Evolutionary conservation across 345 rosid species (phyloP).

Genomic region (Sonneratia caseolaris): DNA sequence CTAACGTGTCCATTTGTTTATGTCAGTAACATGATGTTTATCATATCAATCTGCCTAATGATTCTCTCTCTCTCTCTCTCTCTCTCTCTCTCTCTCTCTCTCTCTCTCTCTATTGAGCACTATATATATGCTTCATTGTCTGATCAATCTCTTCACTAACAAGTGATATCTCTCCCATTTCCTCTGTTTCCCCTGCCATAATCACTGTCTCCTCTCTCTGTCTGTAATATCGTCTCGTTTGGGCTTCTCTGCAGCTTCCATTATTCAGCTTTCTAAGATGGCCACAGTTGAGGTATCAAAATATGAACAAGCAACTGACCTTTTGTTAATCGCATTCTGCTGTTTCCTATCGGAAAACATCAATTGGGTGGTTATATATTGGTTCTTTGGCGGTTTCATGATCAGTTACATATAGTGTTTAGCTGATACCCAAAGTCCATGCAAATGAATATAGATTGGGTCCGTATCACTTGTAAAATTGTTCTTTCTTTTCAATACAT

Average conservation of each 20-base stretch:
- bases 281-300: constrained; percentile 62
- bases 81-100: constrained; percentile 1
- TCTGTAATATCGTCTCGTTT: background rate
- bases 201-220: background rate
- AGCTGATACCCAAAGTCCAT: background rate
- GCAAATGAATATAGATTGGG: background rate
- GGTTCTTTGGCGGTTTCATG: background rate
- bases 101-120: background rate
- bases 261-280: constrained; percentile 27
- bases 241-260: constrained; percentile 1
- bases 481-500: too few relatives aligned
- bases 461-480: too few relatives aligned
- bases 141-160: constrained; percentile 21
- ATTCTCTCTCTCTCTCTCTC: constrained; percentile 9
- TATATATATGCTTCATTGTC: constrained; percentile 28
- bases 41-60: background rate
- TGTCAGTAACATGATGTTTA: constrained; percentile 24
- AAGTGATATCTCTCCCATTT: background rate
- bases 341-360: background rate
- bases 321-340: background rate
- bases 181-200: background rate
- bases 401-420: background rate
- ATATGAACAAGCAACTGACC: background rate
- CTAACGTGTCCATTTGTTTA: constrained; percentile 13
- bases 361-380: too few relatives aligned